These are phyloP conservation scores for Colletotrichum sp. DNA, from an alignment of 2,329 filamentous ascomycete genomes.

Conservation along the genomic window DNA sequence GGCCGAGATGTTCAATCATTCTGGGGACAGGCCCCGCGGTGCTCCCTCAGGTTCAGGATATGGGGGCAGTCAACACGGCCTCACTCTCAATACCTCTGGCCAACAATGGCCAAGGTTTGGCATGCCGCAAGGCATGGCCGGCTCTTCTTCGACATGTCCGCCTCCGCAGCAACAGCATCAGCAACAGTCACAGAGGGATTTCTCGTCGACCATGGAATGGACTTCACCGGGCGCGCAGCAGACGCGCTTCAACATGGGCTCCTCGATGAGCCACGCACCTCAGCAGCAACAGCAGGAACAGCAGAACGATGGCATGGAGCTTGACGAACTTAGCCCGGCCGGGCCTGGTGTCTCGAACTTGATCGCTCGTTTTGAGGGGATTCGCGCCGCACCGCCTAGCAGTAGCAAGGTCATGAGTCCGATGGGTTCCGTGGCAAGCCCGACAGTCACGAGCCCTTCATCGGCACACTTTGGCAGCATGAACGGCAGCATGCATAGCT, in stretches of 20 bases:
- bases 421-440: conserved; percentile 23
- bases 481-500: conserved; percentile 18
- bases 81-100: conserved; percentile 32
- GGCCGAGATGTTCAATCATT: conserved; percentile 43
- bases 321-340: conserved; percentile 17
- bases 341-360: conserved; percentile 39
- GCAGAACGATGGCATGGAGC: conserved; percentile 20
- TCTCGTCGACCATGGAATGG: conserved; percentile 40
- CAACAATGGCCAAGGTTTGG: conserved; percentile 37
- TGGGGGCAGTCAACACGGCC: conserved; percentile 4
- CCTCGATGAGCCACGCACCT: not conserved
- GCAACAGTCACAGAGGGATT: conserved; percentile 1
- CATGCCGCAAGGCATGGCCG: conserved; percentile 29
- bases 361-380: conserved; percentile 44
- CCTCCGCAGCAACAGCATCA: conserved; percentile 17
- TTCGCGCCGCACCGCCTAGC: conserved; percentile 36
- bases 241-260: conserved; percentile 17
- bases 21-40: conserved; percentile 34
- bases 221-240: conserved; percentile 33
- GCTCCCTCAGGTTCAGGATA: conserved; percentile 27
- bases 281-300: not conserved
- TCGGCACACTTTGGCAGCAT: conserved; percentile 37
- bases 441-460: conserved; percentile 23
- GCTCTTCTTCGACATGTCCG: conserved; percentile 31
- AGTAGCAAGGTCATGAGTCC: conserved; percentile 30